A percentile compares a stretch with the other conserved stretches of the same genome.
Evolutionary conservation across 1,284 basidiomycete genomes (phyloP).

Genomic region (Cerioporus squamosus): DNA sequence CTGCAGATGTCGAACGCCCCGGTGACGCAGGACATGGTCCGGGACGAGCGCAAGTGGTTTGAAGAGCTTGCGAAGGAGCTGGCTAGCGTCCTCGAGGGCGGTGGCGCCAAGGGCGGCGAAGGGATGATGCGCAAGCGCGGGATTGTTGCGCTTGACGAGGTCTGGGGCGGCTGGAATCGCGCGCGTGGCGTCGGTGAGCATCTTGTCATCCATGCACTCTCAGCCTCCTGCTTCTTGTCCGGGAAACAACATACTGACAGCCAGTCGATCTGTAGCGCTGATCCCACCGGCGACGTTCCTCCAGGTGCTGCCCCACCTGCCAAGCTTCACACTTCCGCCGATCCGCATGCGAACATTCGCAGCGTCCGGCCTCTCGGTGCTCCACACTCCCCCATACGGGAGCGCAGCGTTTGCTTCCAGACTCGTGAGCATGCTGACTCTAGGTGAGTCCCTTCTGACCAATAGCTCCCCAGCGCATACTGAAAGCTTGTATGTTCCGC

Average conservation of each 20-base stretch:
- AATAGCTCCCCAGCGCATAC: background rate
- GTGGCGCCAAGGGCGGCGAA: conserved; percentile 35
- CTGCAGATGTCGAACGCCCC: conserved; percentile 78
- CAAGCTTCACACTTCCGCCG: conserved; percentile 67
- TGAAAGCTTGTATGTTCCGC: background rate
- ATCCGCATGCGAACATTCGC: conserved; percentile 73
- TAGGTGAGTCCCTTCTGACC: conserved; percentile 36
- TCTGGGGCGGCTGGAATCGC: conserved; percentile 98
- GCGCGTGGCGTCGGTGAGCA: conserved; percentile 88
- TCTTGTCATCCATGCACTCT: background rate
- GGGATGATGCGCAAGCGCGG: conserved; percentile 75
- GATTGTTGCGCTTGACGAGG: conserved; percentile 89
- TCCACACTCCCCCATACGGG: conserved; percentile 83
- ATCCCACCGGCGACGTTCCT: conserved; percentile 88
- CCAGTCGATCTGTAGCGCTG: conserved; percentile 56
- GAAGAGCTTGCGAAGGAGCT: conserved; percentile 88
- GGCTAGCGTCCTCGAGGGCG: conserved; percentile 70
- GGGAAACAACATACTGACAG: background rate
- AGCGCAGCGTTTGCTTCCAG: conserved; percentile 68
- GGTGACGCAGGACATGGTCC: conserved; percentile 90
- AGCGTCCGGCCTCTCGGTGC: conserved; percentile 73
- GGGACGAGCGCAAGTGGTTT: conserved; percentile 81
- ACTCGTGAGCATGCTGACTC: conserved; percentile 56
- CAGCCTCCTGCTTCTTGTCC: background rate
- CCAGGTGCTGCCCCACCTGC: conserved; percentile 72